Base-by-base conservation (phyloP, 208 protist species). In the Leishmania arabica region DNA sequence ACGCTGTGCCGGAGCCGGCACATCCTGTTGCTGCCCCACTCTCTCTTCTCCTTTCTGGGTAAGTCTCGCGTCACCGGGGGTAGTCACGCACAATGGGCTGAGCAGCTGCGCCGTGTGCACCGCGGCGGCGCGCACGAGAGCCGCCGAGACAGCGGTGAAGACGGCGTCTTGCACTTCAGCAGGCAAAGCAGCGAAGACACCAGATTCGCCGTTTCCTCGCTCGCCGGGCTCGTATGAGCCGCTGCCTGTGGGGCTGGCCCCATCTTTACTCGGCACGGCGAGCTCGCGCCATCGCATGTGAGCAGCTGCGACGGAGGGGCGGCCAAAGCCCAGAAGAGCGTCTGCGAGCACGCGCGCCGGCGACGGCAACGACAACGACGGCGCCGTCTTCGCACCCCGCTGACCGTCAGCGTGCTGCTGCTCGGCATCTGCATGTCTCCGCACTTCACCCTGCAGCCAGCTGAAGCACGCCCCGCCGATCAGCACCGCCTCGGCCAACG, bases 401-500 rank as follows among this genome's bases (percentile, higher is more conserved):
- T 47, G 47, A n/a, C 31, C 45, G 19, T 75, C 47, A 49, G 15
- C 21, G 70, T 47, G 47, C 70, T 56, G 70, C 47, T 53, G 70
- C n/a, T 49, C 11, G 11, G 5, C 40, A 49, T n/a, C n/a, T 54
- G 58, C 31, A 19, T 21, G 21, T 31, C 27, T 53, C 45, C 3
- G 73, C 27, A 56, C n/a, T 24, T 58, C 70, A 34, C 47, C 68
- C 5, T n/a, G 45, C 5, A 84, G 68, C 81, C 81, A 84, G 62
- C 37, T 58, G 21, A 70, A 77, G 60, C 68, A 79, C 27, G 47
- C 15, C 2, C 85, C 85, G 51, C 79, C 85, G 31, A 79, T 60
- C 37, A 88, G 78, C 34, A 81, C 42, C 17, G 80, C 60, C 75
- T 88, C 81, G 13, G 79, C 85, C 11, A 88, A 54, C 13, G 78